phyloP scores from a whole-genome alignment of 1,284 basidiomycete species.

The Malassezia cuniculi region DNA sequence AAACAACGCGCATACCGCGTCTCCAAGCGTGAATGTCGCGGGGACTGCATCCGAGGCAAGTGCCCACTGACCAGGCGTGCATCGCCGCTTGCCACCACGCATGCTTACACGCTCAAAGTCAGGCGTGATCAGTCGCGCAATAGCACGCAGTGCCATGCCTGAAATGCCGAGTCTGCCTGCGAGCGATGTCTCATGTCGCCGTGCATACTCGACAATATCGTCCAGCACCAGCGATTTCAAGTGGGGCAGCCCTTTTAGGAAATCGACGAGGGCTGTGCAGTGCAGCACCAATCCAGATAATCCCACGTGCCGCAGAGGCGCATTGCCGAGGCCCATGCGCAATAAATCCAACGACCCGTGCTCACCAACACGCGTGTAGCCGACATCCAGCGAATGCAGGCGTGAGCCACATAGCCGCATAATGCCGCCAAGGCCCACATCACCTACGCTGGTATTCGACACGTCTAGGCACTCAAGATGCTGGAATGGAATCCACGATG shows the following conservation, averaged over 20 bases:
- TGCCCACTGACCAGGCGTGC: slow-evolving; percentile 7
- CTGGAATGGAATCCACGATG: slow-evolving; percentile 9
- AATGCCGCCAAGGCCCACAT: slow-evolving; percentile 8
- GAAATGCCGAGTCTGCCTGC: slow-evolving; percentile 7
- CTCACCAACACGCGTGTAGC: slow-evolving; percentile 7
- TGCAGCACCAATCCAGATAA: slow-evolving; percentile 7
- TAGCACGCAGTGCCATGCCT: slow-evolving; percentile 3
- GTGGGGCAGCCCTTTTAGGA: slow-evolving; percentile 1
- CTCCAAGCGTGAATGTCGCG: slow-evolving; percentile 3
- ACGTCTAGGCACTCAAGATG: slow-evolving; percentile 4
- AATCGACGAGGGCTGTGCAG: neutral
- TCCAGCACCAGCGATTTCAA: slow-evolving; percentile 5
- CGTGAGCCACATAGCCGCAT: slow-evolving; percentile 5
- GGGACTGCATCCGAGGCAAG: neutral
- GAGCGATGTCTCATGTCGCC: slow-evolving; percentile 9
- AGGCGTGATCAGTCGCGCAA: neutral
- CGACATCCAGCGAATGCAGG: slow-evolving; percentile 7
- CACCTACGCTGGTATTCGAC: slow-evolving; percentile 9
- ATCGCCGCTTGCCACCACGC: slow-evolving; percentile 9
- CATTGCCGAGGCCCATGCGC: slow-evolving; percentile 6
- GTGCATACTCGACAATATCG: slow-evolving; percentile 11
- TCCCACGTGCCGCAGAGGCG: slow-evolving; percentile 7
- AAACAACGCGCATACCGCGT: neutral
- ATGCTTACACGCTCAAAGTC: neutral
- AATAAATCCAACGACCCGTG: slow-evolving; percentile 8